These are phyloP conservation scores for Scedosporium dehoogii DNA, from an alignment of 2,329 filamentous ascomycete genomes.

Conservation along the genomic window DNA sequence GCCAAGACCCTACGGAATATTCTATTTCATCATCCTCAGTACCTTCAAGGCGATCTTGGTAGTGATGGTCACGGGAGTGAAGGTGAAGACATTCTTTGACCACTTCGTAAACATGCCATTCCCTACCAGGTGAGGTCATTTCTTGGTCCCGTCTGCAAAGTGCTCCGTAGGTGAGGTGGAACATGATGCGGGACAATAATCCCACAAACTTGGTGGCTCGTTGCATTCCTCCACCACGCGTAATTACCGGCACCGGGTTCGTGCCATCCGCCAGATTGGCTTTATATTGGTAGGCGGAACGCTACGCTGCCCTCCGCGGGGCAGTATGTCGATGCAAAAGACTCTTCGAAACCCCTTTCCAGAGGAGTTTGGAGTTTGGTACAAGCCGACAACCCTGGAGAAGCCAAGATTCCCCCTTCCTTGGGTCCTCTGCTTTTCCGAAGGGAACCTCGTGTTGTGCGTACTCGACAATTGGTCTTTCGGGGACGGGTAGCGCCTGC, in stretches of 20 bases:
- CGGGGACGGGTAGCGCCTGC: too few species aligned
- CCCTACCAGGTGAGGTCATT: too few species aligned
- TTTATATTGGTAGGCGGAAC: background rate
- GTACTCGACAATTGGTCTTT: too few species aligned
- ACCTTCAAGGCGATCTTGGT: too few species aligned
- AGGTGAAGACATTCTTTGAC: too few species aligned
- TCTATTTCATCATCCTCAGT: background rate
- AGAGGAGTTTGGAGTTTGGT: background rate
- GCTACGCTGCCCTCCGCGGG: background rate
- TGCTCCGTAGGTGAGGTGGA: too few species aligned
- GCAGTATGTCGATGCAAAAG: too few species aligned
- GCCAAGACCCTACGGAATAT: background rate
- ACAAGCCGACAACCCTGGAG: background rate
- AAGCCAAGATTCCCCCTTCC: background rate
- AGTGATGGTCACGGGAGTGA: too few species aligned
- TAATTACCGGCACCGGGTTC: background rate
- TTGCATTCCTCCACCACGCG: background rate
- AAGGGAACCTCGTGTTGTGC: too few species aligned
- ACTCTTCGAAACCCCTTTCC: background rate
- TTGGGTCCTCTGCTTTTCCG: background rate
- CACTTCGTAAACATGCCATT: too few species aligned
- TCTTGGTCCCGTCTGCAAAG: too few species aligned
- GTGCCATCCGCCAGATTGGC: background rate
- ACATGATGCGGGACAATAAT: background rate
- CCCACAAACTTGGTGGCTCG: background rate